Conservation (phyloP, 2,329 filamentous ascomycete species). For the Stagonosporopsis rhizophila region DNA sequence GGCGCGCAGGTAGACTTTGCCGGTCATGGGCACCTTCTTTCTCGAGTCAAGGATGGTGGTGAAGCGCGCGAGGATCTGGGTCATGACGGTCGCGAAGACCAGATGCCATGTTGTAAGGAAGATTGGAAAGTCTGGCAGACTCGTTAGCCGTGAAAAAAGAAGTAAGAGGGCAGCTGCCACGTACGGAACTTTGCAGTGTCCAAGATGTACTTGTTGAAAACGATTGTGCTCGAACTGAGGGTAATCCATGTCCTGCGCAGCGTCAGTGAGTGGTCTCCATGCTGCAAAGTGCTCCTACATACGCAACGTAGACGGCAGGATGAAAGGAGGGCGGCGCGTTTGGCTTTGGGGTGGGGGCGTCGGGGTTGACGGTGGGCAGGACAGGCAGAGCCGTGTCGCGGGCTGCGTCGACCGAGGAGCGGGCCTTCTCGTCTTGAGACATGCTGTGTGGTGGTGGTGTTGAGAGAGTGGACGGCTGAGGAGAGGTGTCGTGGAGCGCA, state of each 20-base stretch:
- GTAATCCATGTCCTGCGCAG: constrained; percentile 81
- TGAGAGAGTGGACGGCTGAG: constrained; percentile 31
- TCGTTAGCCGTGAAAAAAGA: constrained; percentile 36
- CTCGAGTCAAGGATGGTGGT: constrained; percentile 90
- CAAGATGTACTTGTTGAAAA: constrained; percentile 99
- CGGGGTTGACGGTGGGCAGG: constrained; percentile 82
- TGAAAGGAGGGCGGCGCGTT: constrained; percentile 70
- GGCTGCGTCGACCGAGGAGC: constrained; percentile 78
- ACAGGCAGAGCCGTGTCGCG: constrained; percentile 67
- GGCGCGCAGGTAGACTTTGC: constrained; percentile 87
- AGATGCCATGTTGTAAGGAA: constrained; percentile 92
- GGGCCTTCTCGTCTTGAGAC: constrained; percentile 75
- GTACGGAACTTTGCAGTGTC: constrained; percentile 83
- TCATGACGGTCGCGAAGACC: constrained; percentile 90
- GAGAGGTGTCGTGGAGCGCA: constrained; percentile 20
- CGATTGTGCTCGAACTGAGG: constrained; percentile 90
- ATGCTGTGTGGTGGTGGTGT: constrained; percentile 53
- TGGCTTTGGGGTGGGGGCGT: constrained; percentile 71
- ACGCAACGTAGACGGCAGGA: constrained; percentile 84
- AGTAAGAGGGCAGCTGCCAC: constrained; percentile 38
- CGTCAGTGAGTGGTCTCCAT: constrained; percentile 28
- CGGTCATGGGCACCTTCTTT: constrained; percentile 97
- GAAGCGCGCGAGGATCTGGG: constrained; percentile 88
- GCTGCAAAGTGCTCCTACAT: constrained; percentile 51
- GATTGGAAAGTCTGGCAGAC: constrained; percentile 56